Evolutionary conservation across 192 early-diverging fungal genomes (phyloP).

Genomic region (Backusella morwellensis): DNA sequence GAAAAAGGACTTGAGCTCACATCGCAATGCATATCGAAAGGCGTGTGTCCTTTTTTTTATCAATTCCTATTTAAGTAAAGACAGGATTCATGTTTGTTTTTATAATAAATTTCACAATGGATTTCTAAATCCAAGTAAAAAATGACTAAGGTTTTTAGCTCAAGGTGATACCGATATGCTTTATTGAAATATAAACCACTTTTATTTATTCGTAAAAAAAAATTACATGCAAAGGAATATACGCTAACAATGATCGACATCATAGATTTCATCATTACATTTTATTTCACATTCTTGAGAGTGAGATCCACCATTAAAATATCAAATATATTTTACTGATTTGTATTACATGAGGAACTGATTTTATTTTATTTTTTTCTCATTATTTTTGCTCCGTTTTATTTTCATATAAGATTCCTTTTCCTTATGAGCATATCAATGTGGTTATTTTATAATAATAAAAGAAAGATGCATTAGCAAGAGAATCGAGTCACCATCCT

Average conservation of each 20-base stretch:
- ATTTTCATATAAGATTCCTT: background rate
- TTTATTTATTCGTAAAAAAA: background rate
- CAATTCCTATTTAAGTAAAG: background rate
- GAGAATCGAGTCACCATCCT: background rate
- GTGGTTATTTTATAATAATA: background rate
- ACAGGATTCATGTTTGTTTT: background rate
- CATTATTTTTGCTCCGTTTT: conserved; percentile 1
- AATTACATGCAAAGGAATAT: too few species aligned
- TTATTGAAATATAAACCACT: background rate
- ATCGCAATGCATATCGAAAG: background rate
- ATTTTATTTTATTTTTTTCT: background rate
- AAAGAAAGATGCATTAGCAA: background rate
- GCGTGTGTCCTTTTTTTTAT: background rate
- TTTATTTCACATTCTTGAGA: background rate
- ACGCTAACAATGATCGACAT: too few species aligned
- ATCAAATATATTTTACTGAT: background rate
- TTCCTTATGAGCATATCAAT: background rate
- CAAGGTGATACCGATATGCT: background rate
- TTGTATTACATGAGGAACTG: background rate
- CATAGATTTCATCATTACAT: background rate
- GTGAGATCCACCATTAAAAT: background rate
- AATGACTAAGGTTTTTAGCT: background rate
- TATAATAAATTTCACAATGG: background rate
- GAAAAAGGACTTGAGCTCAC: background rate
- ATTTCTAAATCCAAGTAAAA: background rate